Percentiles rank a stretch among this genome's conserved stretches.
These are phyloP conservation scores for Stemphylium vesicarium DNA, from an alignment of 2,329 filamentous ascomycete genomes.

Conservation along the genomic window DNA sequence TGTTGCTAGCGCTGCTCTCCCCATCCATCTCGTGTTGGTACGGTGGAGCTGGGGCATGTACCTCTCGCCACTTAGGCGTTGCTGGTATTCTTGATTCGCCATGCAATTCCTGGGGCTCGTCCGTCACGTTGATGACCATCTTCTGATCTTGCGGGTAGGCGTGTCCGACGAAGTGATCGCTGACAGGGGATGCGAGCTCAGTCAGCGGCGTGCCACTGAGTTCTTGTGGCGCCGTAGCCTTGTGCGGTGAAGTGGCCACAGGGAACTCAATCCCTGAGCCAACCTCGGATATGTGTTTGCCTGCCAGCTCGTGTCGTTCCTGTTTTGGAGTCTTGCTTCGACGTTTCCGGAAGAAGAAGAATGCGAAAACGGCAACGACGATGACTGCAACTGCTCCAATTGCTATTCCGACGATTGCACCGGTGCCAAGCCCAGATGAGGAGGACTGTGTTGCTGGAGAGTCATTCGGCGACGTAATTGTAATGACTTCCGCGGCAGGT, in stretches of 20 bases:
- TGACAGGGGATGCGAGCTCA: slow-evolving; percentile 28
- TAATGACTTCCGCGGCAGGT: slow-evolving; percentile 35
- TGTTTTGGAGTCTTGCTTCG: slow-evolving; percentile 12
- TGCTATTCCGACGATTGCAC: slow-evolving; percentile 44
- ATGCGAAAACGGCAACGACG: slow-evolving; percentile 25
- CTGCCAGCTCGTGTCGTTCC: slow-evolving; percentile 29
- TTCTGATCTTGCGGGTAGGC: slow-evolving; percentile 29
- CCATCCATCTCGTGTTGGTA: slow-evolving; percentile 30
- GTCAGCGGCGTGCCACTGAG: slow-evolving; percentile 33
- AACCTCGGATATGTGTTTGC: slow-evolving; percentile 27
- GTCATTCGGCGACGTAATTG: slow-evolving; percentile 26
- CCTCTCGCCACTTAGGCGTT: slow-evolving; percentile 34
- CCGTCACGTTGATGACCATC: slow-evolving; percentile 26
- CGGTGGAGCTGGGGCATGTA: slow-evolving; percentile 17
- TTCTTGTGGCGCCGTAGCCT: slow-evolving; percentile 27
- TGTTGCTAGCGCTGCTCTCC: slow-evolving; percentile 22
- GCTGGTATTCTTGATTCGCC: slow-evolving; percentile 26
- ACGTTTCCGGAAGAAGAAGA: slow-evolving; percentile 33
- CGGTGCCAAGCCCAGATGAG: slow-evolving; percentile 26
- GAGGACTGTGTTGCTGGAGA: neutral
- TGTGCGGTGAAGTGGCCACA: slow-evolving; percentile 13
- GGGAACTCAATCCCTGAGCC: slow-evolving; percentile 14
- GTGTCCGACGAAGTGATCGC: slow-evolving; percentile 6
- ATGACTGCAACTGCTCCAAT: slow-evolving; percentile 29
- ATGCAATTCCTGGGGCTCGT: slow-evolving; percentile 33